Evolutionary conservation across 495 filamentous ascomycete genomes (phyloP).

Genomic region (Xylaria telfairii): DNA sequence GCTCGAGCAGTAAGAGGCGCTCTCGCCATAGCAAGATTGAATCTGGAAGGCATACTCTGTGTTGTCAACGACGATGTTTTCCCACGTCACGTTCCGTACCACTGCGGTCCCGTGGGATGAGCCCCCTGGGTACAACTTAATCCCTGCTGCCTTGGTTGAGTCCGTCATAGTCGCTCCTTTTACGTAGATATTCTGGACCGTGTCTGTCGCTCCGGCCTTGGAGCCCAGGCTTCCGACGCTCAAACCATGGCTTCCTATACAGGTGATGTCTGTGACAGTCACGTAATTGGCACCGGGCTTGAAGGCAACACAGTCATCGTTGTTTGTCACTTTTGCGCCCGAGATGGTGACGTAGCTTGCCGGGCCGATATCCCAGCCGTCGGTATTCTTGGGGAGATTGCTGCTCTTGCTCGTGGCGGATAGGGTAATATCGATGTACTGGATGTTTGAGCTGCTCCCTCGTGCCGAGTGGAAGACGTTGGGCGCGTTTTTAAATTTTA

Average conservation of each 20-base stretch:
- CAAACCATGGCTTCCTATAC: constrained; percentile 52
- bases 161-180: constrained; percentile 47
- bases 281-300: constrained; percentile 50
- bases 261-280: constrained; percentile 45
- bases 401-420: constrained; percentile 40
- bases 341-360: constrained; percentile 48
- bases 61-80: constrained; percentile 43
- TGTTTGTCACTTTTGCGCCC: constrained; percentile 46
- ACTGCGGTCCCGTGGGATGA: constrained; percentile 42
- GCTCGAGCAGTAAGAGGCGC: constrained; percentile 46
- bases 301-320: constrained; percentile 55
- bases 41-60: constrained; percentile 57
- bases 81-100: constrained; percentile 52
- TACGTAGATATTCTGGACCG: constrained; percentile 49
- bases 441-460: constrained; percentile 41
- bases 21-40: constrained; percentile 54
- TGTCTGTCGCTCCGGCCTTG: constrained; percentile 32
- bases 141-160: constrained; percentile 52
- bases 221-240: constrained; percentile 50
- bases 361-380: constrained; percentile 54
- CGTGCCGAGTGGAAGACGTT: constrained; percentile 53
- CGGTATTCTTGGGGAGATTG: constrained; percentile 49
- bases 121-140: constrained; percentile 51
- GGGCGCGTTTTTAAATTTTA: constrained; percentile 50
- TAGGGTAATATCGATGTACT: constrained; percentile 43